A percentile compares a stretch with the other conserved stretches of the same genome.
phyloP scores from a whole-genome alignment of 768 basidiomycete species.

The Fibroporia radiculosa region DNA sequence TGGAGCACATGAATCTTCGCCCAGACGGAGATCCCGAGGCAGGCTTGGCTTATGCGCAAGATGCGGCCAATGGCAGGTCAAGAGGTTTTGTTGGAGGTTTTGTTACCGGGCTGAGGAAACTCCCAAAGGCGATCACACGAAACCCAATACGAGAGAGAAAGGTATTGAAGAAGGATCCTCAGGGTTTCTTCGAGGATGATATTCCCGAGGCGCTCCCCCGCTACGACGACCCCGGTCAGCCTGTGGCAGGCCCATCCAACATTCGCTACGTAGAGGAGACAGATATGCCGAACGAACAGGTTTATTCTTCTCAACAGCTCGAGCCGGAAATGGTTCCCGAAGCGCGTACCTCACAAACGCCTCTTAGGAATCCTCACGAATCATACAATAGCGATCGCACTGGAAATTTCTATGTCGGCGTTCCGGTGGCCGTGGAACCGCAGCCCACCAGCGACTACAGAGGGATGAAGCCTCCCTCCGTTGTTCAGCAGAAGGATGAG shows the following conservation, averaged over 20 bases:
- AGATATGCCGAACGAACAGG: conserved; percentile 5
- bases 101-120: conserved; percentile 11
- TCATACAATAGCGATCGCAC: no score
- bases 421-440: conserved; percentile 24
- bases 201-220: conserved; percentile 6
- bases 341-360: no score
- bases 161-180: conserved; percentile 10
- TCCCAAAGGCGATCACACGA: conserved; percentile 13
- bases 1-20: conserved; percentile 10
- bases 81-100: conserved; percentile 20
- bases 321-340: no score
- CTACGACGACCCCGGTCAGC: conserved; percentile 13
- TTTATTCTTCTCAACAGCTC: neutral
- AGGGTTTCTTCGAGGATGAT: conserved; percentile 1
- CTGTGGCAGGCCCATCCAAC: conserved; percentile 10
- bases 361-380: no score
- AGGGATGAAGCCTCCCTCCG: conserved; percentile 25
- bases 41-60: neutral
- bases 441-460: conserved; percentile 26
- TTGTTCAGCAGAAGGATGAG: conserved; percentile 15
- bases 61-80: conserved; percentile 7
- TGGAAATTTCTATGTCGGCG: no score
- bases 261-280: conserved; percentile 11
- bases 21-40: conserved; percentile 5
- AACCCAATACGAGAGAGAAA: conserved; percentile 10